Percentiles rank a stretch among this genome's conserved stretches.
phyloP scores from a whole-genome alignment of 23 red algal genomes.

The Agarophyton chilense region DNA sequence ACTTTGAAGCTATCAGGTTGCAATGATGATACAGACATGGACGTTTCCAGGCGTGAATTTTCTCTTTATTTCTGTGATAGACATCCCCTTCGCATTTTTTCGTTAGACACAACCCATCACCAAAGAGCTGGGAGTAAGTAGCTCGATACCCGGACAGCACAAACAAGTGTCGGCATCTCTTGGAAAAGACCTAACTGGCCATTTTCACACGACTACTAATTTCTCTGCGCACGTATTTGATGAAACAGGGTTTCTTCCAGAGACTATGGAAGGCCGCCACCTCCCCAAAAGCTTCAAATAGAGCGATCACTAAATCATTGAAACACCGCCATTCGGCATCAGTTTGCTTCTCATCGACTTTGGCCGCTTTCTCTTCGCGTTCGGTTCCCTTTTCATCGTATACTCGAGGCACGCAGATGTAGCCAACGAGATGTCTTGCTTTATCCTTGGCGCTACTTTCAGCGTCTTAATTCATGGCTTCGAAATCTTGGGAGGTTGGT shows the following conservation, averaged over 20 bases:
- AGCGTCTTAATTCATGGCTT: background rate
- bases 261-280: slow-evolving; percentile 70
- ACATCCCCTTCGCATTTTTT: slow-evolving; percentile 70
- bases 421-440: slow-evolving; percentile 63
- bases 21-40: background rate
- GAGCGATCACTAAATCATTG: slow-evolving; percentile 95
- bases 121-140: slow-evolving; percentile 46
- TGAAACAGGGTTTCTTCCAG: slow-evolving; percentile 79
- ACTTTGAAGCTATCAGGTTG: background rate
- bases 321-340: slow-evolving; percentile 86
- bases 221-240: slow-evolving; percentile 79
- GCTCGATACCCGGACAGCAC: slow-evolving; percentile 54
- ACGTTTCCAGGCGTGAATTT: slow-evolving; percentile 15
- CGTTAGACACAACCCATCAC: slow-evolving; percentile 72
- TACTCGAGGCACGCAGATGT: slow-evolving; percentile 43
- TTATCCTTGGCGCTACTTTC: slow-evolving; percentile 7
- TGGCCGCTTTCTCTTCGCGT: background rate
- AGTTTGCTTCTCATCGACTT: background rate
- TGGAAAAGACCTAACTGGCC: background rate
- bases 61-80: slow-evolving; percentile 45
- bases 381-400: slow-evolving; percentile 20
- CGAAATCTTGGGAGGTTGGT: background rate
- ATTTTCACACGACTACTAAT: slow-evolving; percentile 30
- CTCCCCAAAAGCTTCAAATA: slow-evolving; percentile 57
- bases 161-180: slow-evolving; percentile 59